Evolutionary conservation across 2,329 filamentous ascomycete species (phyloP), one percentile per base, ranked within the genome.

Genomic region (Aureobasidium lini): DNA sequence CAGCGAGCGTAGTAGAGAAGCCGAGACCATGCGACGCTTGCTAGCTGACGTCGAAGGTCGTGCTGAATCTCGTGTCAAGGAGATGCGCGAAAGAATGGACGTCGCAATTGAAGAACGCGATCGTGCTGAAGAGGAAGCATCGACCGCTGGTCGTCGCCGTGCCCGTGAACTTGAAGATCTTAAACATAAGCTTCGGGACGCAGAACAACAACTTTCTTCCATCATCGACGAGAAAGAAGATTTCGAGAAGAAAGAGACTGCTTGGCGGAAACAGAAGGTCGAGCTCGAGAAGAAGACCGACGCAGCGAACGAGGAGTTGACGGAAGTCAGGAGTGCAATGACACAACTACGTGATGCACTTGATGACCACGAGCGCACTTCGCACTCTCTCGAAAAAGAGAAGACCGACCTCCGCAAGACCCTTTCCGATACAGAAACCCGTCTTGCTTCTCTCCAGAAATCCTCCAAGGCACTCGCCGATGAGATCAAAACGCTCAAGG

Each of bases 51-150:
- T 92, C 8, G 90, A 97, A 71, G 84, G 88, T 61, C 82, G 89
- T 9, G 86, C 92, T 1, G 92, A 97, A 64, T 79, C 79, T 62
- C 89, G 90, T 68, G 83, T 95, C 16, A 85, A 90, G 31, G 93
- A 97, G 64, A 94, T 96, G 85, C 87, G 90, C 57, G 85, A 90
- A 60, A 85, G 88, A 2, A 87, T 97, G 81, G 93, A 97, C 68
- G 80, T 89, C 1, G 92, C 92, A 0, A 82, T 95, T n/a, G 92
- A 96, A 71, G 94, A 99, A 72, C 84, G 94, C 16, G 94, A 99
- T 70, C 85, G 90, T 2, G 86, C 91, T 2, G 93, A 99, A 73
- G 92, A 97, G 63, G 92, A 97, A 74, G 86, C 90, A 2, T 90
- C 85, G 67, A 88, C 85, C 0, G 81, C 89, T 50, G 88, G 87